phyloP scores from a whole-genome alignment of 2,329 filamentous ascomycete species.

The Neofusicoccum cordaticola region DNA sequence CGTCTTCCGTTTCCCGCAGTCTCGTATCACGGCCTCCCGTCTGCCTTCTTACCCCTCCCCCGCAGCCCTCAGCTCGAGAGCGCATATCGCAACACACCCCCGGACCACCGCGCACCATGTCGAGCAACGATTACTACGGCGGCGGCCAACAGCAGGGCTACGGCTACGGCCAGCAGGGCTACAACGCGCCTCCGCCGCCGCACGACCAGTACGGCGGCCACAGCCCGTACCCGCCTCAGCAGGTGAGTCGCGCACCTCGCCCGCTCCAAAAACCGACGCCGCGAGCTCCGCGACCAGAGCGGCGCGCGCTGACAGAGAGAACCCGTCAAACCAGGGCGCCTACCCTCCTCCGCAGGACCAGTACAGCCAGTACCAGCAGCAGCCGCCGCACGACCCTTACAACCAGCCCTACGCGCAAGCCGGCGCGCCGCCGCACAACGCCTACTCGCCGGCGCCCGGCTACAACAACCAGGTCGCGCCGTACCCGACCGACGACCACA shows the following conservation, averaged over 20 bases:
- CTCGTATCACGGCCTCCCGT: background rate
- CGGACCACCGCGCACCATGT: slow-evolving; percentile 20
- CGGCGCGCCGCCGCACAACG: background rate
- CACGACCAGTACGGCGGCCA: slow-evolving; percentile 17
- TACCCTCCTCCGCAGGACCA: slow-evolving; percentile 32
- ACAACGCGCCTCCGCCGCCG: slow-evolving; percentile 21
- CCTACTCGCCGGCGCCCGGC: slow-evolving; percentile 9
- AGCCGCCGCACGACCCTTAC: slow-evolving; percentile 30
- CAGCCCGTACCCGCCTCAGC: slow-evolving; percentile 28
- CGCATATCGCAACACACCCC: background rate
- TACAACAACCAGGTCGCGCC: slow-evolving; percentile 14
- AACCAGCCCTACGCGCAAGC: background rate
- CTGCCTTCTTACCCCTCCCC: background rate
- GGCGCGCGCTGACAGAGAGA: background rate
- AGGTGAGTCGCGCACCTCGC: slow-evolving; percentile 19
- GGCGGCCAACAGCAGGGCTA: slow-evolving; percentile 25
- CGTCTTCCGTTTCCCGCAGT: background rate
- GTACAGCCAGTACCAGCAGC: slow-evolving; percentile 21
- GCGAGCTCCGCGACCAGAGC: background rate
- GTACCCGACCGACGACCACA: slow-evolving; percentile 5
- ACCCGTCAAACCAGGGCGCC: slow-evolving; percentile 25
- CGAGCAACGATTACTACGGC: slow-evolving; percentile 36
- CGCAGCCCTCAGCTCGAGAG: background rate
- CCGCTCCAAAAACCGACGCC: background rate
- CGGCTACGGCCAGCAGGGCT: slow-evolving; percentile 14